A percentile compares a stretch with the other conserved stretches of the same genome.
phyloP scores from a whole-genome alignment of 176 grass and related monocot genomes.

The Cenchrus purpureus region DNA sequence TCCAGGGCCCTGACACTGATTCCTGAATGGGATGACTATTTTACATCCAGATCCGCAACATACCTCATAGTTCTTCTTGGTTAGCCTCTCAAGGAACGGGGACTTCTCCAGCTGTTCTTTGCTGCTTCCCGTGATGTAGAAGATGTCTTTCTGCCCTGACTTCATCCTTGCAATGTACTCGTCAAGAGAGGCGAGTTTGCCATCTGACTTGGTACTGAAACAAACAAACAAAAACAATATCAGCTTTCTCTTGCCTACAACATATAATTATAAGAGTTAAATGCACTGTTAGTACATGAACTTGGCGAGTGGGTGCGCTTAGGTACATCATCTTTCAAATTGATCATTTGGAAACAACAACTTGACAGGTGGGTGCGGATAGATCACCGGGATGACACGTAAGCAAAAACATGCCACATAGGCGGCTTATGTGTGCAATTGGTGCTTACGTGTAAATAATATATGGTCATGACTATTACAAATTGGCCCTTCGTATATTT shows the following conservation, averaged over 20 bases:
- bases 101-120: slow-evolving; percentile 98
- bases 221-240: slow-evolving; percentile 35
- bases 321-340: no score
- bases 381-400: no score
- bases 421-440: no score
- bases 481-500: no score
- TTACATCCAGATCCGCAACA: background rate
- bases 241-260: slow-evolving; percentile 27
- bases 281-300: no score
- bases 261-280: background rate
- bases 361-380: no score
- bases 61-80: slow-evolving; percentile 98
- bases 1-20: background rate
- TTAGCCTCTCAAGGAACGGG: slow-evolving; percentile 96
- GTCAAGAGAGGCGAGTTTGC: slow-evolving; percentile 95
- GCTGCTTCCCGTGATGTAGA: slow-evolving; percentile 92
- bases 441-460: no score
- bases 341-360: no score
- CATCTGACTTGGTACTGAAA: slow-evolving; percentile 89
- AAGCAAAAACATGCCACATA: no score
- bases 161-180: slow-evolving; percentile 99
- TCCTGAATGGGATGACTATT: background rate
- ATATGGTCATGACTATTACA: no score
- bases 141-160: slow-evolving; percentile 90
- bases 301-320: no score